A percentile compares a stretch with the other conserved stretches of the same genome.
These are phyloP conservation scores for Ganoderma lucidum DNA, from an alignment of 1,284 basidiomycete genomes.

Conservation along the genomic window DNA sequence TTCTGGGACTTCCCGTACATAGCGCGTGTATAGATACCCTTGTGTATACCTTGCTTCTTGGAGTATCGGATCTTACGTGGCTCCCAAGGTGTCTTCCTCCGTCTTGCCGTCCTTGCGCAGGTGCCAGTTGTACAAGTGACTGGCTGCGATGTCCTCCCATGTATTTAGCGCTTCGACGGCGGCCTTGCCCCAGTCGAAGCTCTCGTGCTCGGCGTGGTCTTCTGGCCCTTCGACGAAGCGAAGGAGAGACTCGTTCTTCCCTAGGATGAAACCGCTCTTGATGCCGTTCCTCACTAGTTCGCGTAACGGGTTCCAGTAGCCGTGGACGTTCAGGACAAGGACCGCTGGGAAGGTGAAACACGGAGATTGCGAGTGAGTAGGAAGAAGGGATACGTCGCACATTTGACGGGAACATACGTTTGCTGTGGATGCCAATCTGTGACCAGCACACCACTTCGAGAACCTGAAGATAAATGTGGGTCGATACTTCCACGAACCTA, in stretches of 20 bases:
- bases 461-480: constrained; percentile 53
- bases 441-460: constrained; percentile 94
- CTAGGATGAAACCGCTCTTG: constrained; percentile 78
- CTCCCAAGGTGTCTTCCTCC: constrained; percentile 26
- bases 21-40: constrained; percentile 8
- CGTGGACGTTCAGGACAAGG: constrained; percentile 82
- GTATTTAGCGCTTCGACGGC: constrained; percentile 69
- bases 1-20: neutral
- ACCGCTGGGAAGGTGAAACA: constrained; percentile 61
- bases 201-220: constrained; percentile 59
- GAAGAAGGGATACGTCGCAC: neutral
- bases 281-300: constrained; percentile 74
- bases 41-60: neutral
- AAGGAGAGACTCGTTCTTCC: constrained; percentile 66
- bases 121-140: constrained; percentile 41
- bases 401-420: constrained; percentile 59
- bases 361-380: neutral
- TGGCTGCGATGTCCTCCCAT: constrained; percentile 56
- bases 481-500: neutral
- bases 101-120: constrained; percentile 34
- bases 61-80: constrained; percentile 13
- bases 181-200: constrained; percentile 81
- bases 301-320: constrained; percentile 84
- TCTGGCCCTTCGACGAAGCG: constrained; percentile 78
- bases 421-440: constrained; percentile 88